Evolutionary conservation across 768 basidiomycete genomes (phyloP).

Genomic region (Mycena kentingensis): DNA sequence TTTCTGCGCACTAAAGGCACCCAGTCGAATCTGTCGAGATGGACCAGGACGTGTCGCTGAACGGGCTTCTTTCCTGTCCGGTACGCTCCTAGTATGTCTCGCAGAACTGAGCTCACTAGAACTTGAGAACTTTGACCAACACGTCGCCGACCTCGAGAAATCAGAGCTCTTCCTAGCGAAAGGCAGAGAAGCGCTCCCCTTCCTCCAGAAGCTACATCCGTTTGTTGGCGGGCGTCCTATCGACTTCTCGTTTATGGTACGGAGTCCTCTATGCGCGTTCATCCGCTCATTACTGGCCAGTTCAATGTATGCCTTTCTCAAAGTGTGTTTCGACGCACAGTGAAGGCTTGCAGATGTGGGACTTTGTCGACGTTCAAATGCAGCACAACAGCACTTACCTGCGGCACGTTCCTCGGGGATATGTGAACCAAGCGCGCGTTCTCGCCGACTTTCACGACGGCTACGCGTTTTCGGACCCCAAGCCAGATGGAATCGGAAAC

Average conservation of each 20-base stretch:
- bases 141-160: constrained; percentile 43
- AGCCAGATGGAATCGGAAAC: constrained; percentile 48
- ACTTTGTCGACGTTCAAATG: constrained; percentile 55
- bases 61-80: constrained; percentile 49
- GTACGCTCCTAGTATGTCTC: constrained; percentile 28
- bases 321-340: not conserved
- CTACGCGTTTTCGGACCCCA: constrained; percentile 44
- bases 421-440: constrained; percentile 44
- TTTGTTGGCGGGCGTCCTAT: constrained; percentile 43
- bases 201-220: constrained; percentile 41
- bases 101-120: not conserved
- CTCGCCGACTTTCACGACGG: constrained; percentile 61
- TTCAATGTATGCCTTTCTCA: constrained; percentile 44
- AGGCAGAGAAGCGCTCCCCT: constrained; percentile 36
- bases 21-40: constrained; percentile 49
- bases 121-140: constrained; percentile 39
- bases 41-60: constrained; percentile 45
- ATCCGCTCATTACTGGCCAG: constrained; percentile 24
- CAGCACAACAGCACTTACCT: constrained; percentile 54
- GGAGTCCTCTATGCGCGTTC: constrained; percentile 1
- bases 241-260: constrained; percentile 44
- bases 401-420: constrained; percentile 35
- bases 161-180: constrained; percentile 41
- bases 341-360: constrained; percentile 39
- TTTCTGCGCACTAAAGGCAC: not conserved